phyloP scores from a whole-genome alignment of 148 eudicot genomes.

The Heliosperma pusillum region DNA sequence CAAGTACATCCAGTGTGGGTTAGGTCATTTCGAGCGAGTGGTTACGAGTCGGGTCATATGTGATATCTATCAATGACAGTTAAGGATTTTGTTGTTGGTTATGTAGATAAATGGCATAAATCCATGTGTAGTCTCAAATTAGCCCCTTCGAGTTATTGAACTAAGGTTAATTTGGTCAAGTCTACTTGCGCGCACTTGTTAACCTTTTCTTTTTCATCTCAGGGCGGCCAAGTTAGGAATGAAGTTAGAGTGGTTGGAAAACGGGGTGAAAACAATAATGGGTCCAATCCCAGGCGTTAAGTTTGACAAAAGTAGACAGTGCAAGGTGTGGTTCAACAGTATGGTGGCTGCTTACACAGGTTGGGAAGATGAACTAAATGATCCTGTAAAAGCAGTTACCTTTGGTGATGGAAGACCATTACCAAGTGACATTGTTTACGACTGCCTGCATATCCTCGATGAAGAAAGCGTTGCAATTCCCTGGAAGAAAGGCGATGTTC shows the following conservation, averaged over 20 bases:
- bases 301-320: conserved; percentile 46
- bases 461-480: conserved; percentile 79
- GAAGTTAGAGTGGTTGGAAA: conserved; percentile 81
- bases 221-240: conserved; percentile 81
- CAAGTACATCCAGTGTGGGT: too few species aligned
- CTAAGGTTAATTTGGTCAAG: too few species aligned
- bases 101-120: too few species aligned
- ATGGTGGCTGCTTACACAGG: conserved; percentile 88
- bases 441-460: conserved; percentile 66
- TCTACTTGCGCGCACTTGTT: neutral
- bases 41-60: too few species aligned
- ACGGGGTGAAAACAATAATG: conserved; percentile 70
- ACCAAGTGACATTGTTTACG: conserved; percentile 48
- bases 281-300: conserved; percentile 83
- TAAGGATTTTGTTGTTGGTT: too few species aligned
- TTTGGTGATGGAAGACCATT: conserved; percentile 83
- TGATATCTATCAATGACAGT: too few species aligned
- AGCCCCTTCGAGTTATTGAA: too few species aligned
- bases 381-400: conserved; percentile 71
- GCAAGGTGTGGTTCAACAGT: conserved; percentile 89
- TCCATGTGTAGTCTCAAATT: too few species aligned
- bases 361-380: conserved; percentile 67
- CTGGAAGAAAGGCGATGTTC: conserved; percentile 77
- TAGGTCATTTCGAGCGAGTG: too few species aligned
- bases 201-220: neutral